These are phyloP conservation scores for Vitellaria paradoxa DNA, from an alignment of 179 eudicot genomes.

Conservation along the genomic window DNA sequence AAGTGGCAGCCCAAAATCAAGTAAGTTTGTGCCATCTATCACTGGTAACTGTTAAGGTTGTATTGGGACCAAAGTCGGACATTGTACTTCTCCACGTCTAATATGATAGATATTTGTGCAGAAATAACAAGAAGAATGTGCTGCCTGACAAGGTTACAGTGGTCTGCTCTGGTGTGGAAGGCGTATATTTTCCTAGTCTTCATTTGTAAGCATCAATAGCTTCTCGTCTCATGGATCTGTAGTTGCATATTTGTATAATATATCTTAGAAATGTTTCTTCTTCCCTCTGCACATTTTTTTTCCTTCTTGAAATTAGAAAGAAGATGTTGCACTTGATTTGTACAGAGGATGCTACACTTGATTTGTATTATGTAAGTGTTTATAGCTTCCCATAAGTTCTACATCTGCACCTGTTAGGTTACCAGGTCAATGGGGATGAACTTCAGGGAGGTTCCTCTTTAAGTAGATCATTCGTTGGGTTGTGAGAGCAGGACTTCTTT, in stretches of 20 bases:
- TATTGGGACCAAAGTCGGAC: background rate
- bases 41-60: background rate
- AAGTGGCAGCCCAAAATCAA: slow-evolving; percentile 40
- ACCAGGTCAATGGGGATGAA: too few relatives aligned
- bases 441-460: too few relatives aligned
- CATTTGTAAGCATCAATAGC: slow-evolving; percentile 50
- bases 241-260: background rate
- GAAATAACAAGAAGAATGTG: slow-evolving; percentile 36
- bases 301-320: background rate
- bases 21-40: slow-evolving; percentile 29
- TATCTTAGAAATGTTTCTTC: too few relatives aligned
- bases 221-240: slow-evolving; percentile 9
- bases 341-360: too few relatives aligned
- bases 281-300: background rate
- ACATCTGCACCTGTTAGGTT: too few relatives aligned
- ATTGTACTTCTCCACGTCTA: background rate
- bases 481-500: too few relatives aligned
- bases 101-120: slow-evolving; percentile 21
- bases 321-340: background rate
- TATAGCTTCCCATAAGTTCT: too few relatives aligned
- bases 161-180: slow-evolving; percentile 66
- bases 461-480: too few relatives aligned
- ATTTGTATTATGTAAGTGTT: too few relatives aligned
- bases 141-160: slow-evolving; percentile 74
- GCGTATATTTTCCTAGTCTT: slow-evolving; percentile 63